Conservation (phyloP, 129 eudicot genomes). For the Flaveria trinervia region DNA sequence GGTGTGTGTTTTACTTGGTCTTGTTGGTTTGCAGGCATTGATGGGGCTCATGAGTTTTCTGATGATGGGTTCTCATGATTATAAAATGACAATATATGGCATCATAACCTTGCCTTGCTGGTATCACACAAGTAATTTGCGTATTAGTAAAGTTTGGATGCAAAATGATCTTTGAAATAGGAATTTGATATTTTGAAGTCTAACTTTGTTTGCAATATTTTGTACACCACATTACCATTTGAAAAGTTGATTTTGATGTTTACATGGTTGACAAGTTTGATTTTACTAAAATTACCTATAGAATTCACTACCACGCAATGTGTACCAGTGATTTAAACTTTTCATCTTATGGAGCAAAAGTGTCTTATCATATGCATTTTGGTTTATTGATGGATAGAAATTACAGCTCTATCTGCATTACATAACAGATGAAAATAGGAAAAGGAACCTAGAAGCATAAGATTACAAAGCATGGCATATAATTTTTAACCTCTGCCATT, state of each 20-base stretch:
- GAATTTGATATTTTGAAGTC: too few relatives aligned
- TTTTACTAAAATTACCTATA: background rate
- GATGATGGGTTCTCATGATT: too few relatives aligned
- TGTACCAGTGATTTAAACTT: background rate
- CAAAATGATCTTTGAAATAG: background rate
- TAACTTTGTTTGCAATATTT: background rate
- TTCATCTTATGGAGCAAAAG: background rate
- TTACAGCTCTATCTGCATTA: background rate
- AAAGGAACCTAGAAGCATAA: slow-evolving; percentile 5
- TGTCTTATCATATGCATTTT: slow-evolving; percentile 1
- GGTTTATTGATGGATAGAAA: too few relatives aligned
- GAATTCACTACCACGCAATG: background rate
- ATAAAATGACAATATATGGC: background rate
- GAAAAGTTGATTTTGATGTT: background rate
- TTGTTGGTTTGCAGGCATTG: too few relatives aligned
- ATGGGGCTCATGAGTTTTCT: too few relatives aligned
- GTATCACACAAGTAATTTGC: background rate
- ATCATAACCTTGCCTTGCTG: background rate
- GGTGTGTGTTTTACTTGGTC: too few relatives aligned
- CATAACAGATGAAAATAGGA: background rate
- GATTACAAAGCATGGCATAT: background rate
- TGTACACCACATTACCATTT: background rate
- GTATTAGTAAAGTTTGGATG: background rate
- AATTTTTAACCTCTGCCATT: background rate
- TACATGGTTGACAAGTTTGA: background rate